phyloP scores from a whole-genome alignment of 495 filamentous ascomycete species.

The Hypoxylon fragiforme region DNA sequence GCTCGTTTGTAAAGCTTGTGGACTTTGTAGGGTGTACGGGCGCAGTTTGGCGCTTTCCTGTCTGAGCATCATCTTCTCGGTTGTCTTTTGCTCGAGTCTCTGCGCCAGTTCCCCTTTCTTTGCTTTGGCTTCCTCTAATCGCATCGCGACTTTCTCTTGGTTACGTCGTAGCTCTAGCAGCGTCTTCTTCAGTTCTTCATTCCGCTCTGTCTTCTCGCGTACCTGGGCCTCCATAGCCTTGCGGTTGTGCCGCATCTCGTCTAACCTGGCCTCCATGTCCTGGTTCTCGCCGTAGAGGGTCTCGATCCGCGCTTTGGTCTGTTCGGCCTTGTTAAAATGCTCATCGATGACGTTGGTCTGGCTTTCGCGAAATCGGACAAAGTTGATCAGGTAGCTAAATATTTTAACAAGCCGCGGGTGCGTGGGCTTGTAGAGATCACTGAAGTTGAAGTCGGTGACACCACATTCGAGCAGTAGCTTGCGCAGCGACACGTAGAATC shows the following conservation, averaged over 20 bases:
- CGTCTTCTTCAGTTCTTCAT: conserved; percentile 79
- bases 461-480: conserved; percentile 83
- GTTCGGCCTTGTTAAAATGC: conserved; percentile 87
- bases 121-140: conserved; percentile 71
- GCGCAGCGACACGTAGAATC: conserved; percentile 80
- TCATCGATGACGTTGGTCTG: conserved; percentile 84
- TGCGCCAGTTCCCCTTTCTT: conserved; percentile 73
- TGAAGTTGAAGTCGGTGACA: conserved; percentile 89
- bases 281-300: conserved; percentile 83
- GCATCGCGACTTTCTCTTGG: conserved; percentile 77
- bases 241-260: conserved; percentile 75
- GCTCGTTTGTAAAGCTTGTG: conserved; percentile 77
- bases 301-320: conserved; percentile 83
- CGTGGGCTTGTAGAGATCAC: conserved; percentile 85
- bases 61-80: conserved; percentile 56
- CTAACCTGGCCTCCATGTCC: conserved; percentile 76
- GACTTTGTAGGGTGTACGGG: conserved; percentile 88
- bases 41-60: conserved; percentile 86
- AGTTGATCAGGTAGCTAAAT: conserved; percentile 96
- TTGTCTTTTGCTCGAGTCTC: conserved; percentile 78
- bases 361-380: conserved; percentile 92
- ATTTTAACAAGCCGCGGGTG: conserved; percentile 86
- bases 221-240: conserved; percentile 77
- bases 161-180: conserved; percentile 74
- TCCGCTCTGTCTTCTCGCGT: conserved; percentile 77